Percentiles rank a stretch among this genome's conserved stretches.
Evolutionary conservation across 768 basidiomycete species (phyloP).

Genomic region (Rossbeevera mucosa): DNA sequence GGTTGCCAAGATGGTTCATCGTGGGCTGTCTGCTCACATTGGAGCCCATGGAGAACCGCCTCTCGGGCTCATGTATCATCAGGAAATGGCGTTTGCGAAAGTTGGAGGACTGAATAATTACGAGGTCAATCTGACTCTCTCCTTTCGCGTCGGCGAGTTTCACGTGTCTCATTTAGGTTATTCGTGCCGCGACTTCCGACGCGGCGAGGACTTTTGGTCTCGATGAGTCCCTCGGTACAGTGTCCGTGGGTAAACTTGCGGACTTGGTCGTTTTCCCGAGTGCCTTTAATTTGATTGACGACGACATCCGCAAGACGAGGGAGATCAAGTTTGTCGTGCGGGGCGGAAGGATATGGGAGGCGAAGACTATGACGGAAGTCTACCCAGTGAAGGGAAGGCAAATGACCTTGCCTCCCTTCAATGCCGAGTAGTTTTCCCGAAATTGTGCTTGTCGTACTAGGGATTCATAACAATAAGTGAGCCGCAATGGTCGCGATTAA

Average conservation of each 20-base stretch:
- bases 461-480: not conserved
- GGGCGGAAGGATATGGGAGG: conserved; percentile 70
- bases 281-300: conserved; percentile 53
- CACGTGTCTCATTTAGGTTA: conserved; percentile 38
- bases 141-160: not conserved
- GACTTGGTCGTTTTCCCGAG: conserved; percentile 66
- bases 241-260: conserved; percentile 63
- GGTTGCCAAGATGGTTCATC: conserved; percentile 62
- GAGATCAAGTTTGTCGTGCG: conserved; percentile 54
- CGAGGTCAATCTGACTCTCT: conserved; percentile 41
- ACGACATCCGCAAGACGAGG: conserved; percentile 45
- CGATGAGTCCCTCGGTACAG: conserved; percentile 55
- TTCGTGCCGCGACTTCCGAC: conserved; percentile 63
- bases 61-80: conserved; percentile 70
- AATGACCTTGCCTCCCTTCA: conserved; percentile 54
- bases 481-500: not conserved
- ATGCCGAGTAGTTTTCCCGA: conserved; percentile 35
- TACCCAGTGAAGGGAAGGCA: conserved; percentile 65
- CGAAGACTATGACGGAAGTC: conserved; percentile 59
- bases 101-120: conserved; percentile 66
- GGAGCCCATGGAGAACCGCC: conserved; percentile 75
- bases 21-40: conserved; percentile 58
- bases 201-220: conserved; percentile 66
- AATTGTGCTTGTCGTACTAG: not conserved
- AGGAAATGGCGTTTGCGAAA: conserved; percentile 63